Conservation (phyloP, 441 rosid species). For the Viola pubescens region DNA sequence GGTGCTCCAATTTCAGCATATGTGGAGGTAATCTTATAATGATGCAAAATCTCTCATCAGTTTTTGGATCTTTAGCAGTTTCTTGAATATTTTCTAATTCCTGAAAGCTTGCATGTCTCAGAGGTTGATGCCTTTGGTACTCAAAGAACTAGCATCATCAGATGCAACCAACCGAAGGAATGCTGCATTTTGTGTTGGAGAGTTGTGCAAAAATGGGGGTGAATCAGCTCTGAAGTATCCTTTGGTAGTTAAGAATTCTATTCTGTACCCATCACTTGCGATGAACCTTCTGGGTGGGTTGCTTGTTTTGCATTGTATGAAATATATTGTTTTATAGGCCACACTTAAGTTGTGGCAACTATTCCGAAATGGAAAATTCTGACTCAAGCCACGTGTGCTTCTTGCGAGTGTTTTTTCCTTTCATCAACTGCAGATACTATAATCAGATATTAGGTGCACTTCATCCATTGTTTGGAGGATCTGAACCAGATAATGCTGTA, state of each 20-base stretch:
- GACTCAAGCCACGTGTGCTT: neutral
- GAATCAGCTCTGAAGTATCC: slow-evolving; percentile 85
- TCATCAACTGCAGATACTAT: slow-evolving; percentile 54
- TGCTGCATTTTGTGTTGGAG: slow-evolving; percentile 98
- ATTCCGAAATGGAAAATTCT: slow-evolving; percentile 1
- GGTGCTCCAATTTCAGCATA: slow-evolving; percentile 82
- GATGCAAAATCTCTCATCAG: slow-evolving; percentile 6
- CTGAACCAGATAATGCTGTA: slow-evolving; percentile 92
- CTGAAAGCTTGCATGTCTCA: slow-evolving; percentile 32
- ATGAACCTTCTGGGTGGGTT: slow-evolving; percentile 1
- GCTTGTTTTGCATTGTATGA: too few species aligned
- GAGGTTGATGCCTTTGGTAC: slow-evolving; percentile 89
- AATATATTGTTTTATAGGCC: too few species aligned
- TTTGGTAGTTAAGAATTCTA: slow-evolving; percentile 15
- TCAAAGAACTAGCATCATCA: slow-evolving; percentile 78
- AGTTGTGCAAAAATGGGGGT: slow-evolving; percentile 91
- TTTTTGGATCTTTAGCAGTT: slow-evolving; percentile 7
- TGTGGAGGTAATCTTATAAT: slow-evolving; percentile 58
- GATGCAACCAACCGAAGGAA: slow-evolving; percentile 94
- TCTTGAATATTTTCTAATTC: slow-evolving; percentile 17
- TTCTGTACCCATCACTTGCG: slow-evolving; percentile 1
- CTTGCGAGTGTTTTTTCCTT: slow-evolving; percentile 31
- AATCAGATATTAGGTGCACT: slow-evolving; percentile 68
- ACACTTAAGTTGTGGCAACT: slow-evolving; percentile 2
- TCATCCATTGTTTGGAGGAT: slow-evolving; percentile 79